These are phyloP conservation scores for Porogramme epimiltina DNA, from an alignment of 1,284 basidiomycete species.

Conservation along the genomic window DNA sequence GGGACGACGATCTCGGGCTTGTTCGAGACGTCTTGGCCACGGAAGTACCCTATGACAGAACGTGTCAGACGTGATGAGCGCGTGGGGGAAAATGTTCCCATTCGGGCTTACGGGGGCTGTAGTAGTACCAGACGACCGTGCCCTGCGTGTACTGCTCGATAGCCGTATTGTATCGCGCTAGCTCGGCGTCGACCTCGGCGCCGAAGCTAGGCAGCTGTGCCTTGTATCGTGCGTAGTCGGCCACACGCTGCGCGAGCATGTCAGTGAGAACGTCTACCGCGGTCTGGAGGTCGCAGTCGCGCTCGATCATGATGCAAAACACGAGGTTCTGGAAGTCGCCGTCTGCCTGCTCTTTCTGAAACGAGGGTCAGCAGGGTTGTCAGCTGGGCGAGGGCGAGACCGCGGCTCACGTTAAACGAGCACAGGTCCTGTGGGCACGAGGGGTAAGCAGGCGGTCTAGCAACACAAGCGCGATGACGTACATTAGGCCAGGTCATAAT, in stretches of 20 bases:
- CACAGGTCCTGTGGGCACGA: conserved; percentile 40
- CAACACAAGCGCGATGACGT: conserved; percentile 12
- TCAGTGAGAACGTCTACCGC: conserved; percentile 44
- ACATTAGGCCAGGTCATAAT: conserved; percentile 57
- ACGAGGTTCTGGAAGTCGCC: conserved; percentile 53
- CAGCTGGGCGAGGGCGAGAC: not conserved
- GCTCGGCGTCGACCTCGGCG: conserved; percentile 38
- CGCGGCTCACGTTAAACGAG: conserved; percentile 44
- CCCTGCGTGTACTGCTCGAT: conserved; percentile 52
- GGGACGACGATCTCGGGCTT: conserved; percentile 23
- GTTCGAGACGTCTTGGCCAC: conserved; percentile 21
- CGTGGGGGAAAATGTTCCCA: not conserved
- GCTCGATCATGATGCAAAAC: conserved; percentile 48
- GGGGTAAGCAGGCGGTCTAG: not conserved
- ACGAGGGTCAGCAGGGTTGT: conserved; percentile 7
- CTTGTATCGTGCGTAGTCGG: conserved; percentile 42
- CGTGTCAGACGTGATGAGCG: not conserved
- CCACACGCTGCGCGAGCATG: conserved; percentile 44
- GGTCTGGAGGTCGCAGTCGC: conserved; percentile 42
- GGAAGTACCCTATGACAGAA: conserved; percentile 23
- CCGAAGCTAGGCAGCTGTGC: conserved; percentile 44
- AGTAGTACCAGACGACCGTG: conserved; percentile 50
- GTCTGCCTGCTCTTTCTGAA: conserved; percentile 51
- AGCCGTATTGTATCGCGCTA: conserved; percentile 40
- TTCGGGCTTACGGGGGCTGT: conserved; percentile 36